phyloP scores from a whole-genome alignment of 768 basidiomycete genomes.

The Leucocoprinus leucothites region DNA sequence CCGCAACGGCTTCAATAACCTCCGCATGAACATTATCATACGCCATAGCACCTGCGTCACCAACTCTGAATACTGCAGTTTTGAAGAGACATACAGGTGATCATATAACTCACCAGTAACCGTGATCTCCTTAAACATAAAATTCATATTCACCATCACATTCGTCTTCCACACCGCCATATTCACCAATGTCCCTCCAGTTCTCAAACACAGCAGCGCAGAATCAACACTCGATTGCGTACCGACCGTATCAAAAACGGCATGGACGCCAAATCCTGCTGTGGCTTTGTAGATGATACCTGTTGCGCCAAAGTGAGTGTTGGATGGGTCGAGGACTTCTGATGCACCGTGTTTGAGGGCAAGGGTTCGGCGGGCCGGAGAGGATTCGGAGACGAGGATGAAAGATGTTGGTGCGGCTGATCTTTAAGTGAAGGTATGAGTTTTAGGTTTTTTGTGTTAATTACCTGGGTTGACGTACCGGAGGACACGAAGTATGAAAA shows the following conservation, averaged over 20 bases:
- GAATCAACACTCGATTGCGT: slow-evolving; percentile 33
- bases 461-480: slow-evolving; percentile 20
- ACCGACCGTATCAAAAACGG: slow-evolving; percentile 47
- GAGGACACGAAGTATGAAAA: slow-evolving; percentile 35
- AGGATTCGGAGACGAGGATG: slow-evolving; percentile 40
- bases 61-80: neutral
- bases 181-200: slow-evolving; percentile 38
- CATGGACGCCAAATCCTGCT: slow-evolving; percentile 34
- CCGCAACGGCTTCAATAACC: slow-evolving; percentile 34
- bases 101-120: slow-evolving; percentile 28
- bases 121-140: slow-evolving; percentile 32
- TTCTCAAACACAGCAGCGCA: slow-evolving; percentile 31
- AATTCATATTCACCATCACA: slow-evolving; percentile 33
- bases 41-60: slow-evolving; percentile 27
- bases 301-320: slow-evolving; percentile 21
- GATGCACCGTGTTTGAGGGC: slow-evolving; percentile 37
- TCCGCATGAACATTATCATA: slow-evolving; percentile 38
- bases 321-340: slow-evolving; percentile 31
- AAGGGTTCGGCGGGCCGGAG: slow-evolving; percentile 30
- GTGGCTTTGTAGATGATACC: slow-evolving; percentile 26
- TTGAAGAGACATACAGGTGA: neutral
- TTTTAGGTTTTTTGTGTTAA: neutral
- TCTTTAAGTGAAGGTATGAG: slow-evolving; percentile 14
- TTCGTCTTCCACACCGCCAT: slow-evolving; percentile 42
- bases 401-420: slow-evolving; percentile 23